These are phyloP conservation scores for Melanogaster broomeanus DNA, from an alignment of 768 basidiomycete genomes.

Conservation along the genomic window DNA sequence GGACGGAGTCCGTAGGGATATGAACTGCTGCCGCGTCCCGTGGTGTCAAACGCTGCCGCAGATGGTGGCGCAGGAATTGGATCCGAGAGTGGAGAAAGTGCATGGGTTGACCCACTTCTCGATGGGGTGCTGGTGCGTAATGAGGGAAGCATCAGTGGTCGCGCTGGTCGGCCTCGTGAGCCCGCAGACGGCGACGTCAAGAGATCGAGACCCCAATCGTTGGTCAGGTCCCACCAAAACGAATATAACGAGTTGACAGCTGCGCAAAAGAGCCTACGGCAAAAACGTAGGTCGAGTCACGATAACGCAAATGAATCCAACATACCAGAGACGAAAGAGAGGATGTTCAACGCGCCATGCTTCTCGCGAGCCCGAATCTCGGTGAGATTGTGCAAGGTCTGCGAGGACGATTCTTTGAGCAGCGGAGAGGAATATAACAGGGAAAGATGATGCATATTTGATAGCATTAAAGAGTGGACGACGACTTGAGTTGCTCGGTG, in stretches of 20 bases:
- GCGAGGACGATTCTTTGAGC: constrained; percentile 74
- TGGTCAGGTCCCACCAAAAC: constrained; percentile 99
- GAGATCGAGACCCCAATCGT: constrained; percentile 94
- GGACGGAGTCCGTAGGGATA: constrained; percentile 77
- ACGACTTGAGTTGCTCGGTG: constrained; percentile 59
- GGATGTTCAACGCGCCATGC: constrained; percentile 76
- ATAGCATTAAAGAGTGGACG: constrained; percentile 87
- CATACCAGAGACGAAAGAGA: constrained; percentile 85
- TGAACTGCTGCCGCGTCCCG: constrained; percentile 14
- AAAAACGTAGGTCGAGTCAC: constrained; percentile 4
- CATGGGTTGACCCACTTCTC: constrained; percentile 17
- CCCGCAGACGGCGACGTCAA: constrained; percentile 43
- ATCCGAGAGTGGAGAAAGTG: not conserved
- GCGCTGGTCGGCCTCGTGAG: constrained; percentile 37
- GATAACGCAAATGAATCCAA: not conserved
- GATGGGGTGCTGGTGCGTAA: constrained; percentile 38
- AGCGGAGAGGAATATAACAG: constrained; percentile 93
- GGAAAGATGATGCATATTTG: constrained; percentile 97
- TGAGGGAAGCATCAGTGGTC: constrained; percentile 48
- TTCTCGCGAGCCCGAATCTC: constrained; percentile 41
- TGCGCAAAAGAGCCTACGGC: constrained; percentile 78
- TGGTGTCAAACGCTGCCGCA: constrained; percentile 13
- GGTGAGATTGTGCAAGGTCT: constrained; percentile 55
- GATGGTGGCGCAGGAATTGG: constrained; percentile 20
- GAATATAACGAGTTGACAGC: constrained; percentile 90